Evolutionary conservation across 345 rosid genomes (phyloP), one percentile per base, ranked within the genome.

Genomic region (Populus alba): DNA sequence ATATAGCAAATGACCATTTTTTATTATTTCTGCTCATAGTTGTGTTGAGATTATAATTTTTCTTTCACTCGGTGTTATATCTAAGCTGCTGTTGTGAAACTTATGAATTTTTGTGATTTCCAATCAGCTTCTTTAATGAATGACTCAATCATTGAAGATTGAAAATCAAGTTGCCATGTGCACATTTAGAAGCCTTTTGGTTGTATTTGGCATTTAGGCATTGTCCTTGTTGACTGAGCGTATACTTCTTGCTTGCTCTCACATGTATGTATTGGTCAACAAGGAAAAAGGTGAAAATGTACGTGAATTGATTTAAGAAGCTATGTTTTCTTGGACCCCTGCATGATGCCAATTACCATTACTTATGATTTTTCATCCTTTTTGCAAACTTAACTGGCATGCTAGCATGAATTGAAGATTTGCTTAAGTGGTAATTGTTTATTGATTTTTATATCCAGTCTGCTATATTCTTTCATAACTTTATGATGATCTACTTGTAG

Each of bases 401-500:
- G 51, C 16, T 45, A 45, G 17, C 17, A 45, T 45, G 51, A 45
- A 13, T 45, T 62, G 9, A 23, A 62, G 29, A n/a, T 62, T 62
- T 62, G 13, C 23, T 62, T 8, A 47, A 4, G 37, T 69, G 18
- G 29, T 6, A 17, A 29, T 59, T 33, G 31, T 71, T 70, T 37
- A 13, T 38, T 29, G 33, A 2, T 23, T 45, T 74, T 75, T 63
- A 43, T 22, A 11, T 15, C 37, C 6, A 78, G 65, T 71, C 62
- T 67, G n/a, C 22, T 77, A 12, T 73, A n/a, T 55, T 53, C 35
- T 79, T 66, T 29, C 66, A 45, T 65, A 67, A 61, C 55, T 65
- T 72, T 79, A 65, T 83, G 70, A 69, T 53, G 7, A 45, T 70
- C 74, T 73, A n/a, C 81, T 41, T 86, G 78, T 87, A 95, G 99